Evolutionary conservation across 441 rosid species (phyloP).

Genomic region (Francoa sonchifolia): DNA sequence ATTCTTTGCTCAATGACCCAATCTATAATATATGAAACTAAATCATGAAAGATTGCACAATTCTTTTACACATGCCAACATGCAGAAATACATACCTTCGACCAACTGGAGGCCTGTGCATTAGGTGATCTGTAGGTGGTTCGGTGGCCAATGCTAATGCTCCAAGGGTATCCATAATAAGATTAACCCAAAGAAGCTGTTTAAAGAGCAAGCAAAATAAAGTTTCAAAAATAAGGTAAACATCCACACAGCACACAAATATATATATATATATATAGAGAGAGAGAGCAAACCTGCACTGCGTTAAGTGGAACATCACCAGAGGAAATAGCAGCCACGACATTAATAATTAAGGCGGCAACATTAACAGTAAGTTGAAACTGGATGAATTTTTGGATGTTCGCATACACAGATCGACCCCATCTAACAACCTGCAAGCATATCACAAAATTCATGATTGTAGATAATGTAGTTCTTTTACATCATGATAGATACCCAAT

Average conservation of each 20-base stretch:
- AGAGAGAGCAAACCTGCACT: slow-evolving; percentile 56
- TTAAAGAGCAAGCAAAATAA: slow-evolving; percentile 9
- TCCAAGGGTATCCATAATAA: slow-evolving; percentile 98
- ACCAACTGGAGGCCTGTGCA: slow-evolving; percentile 84
- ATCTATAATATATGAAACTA: too few species aligned
- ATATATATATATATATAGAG: not conserved
- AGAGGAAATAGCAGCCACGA: slow-evolving; percentile 83
- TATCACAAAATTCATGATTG: slow-evolving; percentile 3
- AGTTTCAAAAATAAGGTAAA: not conserved
- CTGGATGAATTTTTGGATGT: slow-evolving; percentile 97
- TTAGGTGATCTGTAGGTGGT: slow-evolving; percentile 87
- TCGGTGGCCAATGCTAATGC: slow-evolving; percentile 96
- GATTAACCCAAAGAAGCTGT: slow-evolving; percentile 98
- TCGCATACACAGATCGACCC: slow-evolving; percentile 98
- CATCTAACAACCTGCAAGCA: slow-evolving; percentile 76
- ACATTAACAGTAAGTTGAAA: slow-evolving; percentile 97
- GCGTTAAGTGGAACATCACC: slow-evolving; percentile 97
- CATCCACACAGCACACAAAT: not conserved
- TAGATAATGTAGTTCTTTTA: not conserved
- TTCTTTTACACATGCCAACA: not conserved
- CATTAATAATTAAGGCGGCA: slow-evolving; percentile 86
- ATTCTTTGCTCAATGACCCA: too few species aligned
- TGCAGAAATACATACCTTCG: slow-evolving; percentile 39
- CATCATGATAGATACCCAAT: not conserved
- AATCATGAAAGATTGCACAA: too few species aligned